Evolutionary conservation across 306 rosid genomes (phyloP).

Genomic region (Mimosa bimucronata): DNA sequence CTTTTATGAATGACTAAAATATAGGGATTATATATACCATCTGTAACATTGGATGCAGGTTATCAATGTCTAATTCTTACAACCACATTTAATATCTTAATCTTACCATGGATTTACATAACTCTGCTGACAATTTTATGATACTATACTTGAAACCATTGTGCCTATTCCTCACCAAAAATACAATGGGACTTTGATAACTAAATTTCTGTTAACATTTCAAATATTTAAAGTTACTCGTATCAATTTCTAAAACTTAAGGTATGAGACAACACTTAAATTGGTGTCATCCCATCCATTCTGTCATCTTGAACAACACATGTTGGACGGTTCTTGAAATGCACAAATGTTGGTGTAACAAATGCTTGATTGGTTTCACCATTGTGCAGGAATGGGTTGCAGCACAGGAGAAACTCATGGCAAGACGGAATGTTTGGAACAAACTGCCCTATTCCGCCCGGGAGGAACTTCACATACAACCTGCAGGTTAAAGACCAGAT

Average conservation of each 20-base stretch:
- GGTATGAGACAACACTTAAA: not conserved
- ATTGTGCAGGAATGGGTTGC: slow-evolving; percentile 80
- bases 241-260: not conserved
- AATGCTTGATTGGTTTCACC: not conserved
- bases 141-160: not conserved
- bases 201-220: not conserved
- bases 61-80: not conserved
- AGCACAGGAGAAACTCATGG: slow-evolving; percentile 96
- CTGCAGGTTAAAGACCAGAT: slow-evolving; percentile 57
- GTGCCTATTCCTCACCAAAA: not conserved
- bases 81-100: not conserved
- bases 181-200: not conserved
- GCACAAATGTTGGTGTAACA: not conserved
- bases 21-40: not conserved
- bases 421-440: slow-evolving; percentile 54
- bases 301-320: not conserved
- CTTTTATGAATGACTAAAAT: not conserved
- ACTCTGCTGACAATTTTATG: not conserved
- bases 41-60: not conserved
- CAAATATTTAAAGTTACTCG: not conserved
- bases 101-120: not conserved
- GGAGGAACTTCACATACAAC: slow-evolving; percentile 52
- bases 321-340: not conserved
- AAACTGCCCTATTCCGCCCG: slow-evolving; percentile 49
- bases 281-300: not conserved